Evolutionary conservation across 495 filamentous ascomycete species (phyloP).

Genomic region (Podospora pseudopauciseta): DNA sequence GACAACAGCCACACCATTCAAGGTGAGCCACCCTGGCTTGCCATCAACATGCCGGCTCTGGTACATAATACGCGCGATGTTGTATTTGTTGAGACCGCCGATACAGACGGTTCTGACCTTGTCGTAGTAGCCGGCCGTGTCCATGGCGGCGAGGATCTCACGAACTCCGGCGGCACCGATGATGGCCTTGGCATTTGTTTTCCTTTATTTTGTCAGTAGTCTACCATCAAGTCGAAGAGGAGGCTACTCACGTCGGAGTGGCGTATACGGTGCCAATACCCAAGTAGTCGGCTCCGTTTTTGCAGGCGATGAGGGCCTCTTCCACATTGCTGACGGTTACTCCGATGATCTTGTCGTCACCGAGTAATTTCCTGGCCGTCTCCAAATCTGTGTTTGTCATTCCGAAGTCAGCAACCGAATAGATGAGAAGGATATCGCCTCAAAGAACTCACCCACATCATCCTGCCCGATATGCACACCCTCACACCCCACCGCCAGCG

Average conservation of each 20-base stretch:
- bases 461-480: conserved; percentile 94
- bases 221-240: neutral
- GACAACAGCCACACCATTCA: conserved; percentile 84
- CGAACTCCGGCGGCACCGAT: conserved; percentile 77
- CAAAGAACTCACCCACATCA: conserved; percentile 64
- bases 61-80: conserved; percentile 68
- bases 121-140: conserved; percentile 30
- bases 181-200: conserved; percentile 74
- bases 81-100: conserved; percentile 80
- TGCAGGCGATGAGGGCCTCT: conserved; percentile 63
- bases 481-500: conserved; percentile 77
- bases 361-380: conserved; percentile 68
- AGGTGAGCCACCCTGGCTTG: conserved; percentile 13
- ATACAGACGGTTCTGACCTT: conserved; percentile 63
- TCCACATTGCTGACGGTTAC: conserved; percentile 67
- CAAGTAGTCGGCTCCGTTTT: conserved; percentile 78
- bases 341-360: conserved; percentile 60
- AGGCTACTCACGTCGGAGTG: conserved; percentile 63
- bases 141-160: conserved; percentile 61
- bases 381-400: conserved; percentile 30
- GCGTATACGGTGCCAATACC: conserved; percentile 85
- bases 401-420: neutral
- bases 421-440: neutral
- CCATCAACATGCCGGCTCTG: conserved; percentile 53
- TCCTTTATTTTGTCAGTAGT: conserved; percentile 36